These are phyloP conservation scores for Cyphellophora europaea DNA, from an alignment of 2,329 filamentous ascomycete genomes.

Conservation along the genomic window DNA sequence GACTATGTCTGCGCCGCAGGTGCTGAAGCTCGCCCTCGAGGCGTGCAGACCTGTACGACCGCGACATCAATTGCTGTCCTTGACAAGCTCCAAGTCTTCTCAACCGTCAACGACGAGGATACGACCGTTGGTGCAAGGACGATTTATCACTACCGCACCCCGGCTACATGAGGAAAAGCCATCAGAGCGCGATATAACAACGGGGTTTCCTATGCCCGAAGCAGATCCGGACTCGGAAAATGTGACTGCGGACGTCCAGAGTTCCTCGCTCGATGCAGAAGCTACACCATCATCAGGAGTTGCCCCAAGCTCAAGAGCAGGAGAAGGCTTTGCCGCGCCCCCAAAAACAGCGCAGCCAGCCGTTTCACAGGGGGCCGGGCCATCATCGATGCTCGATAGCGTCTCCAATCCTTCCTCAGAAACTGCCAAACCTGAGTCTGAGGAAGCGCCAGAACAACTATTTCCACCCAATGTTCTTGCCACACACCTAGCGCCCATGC, in stretches of 20 bases:
- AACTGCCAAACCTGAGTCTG: neutral
- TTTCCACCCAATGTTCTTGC: slow-evolving; percentile 34
- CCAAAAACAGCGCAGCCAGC: neutral
- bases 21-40: neutral
- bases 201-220: neutral
- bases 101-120: neutral
- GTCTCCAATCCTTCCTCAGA: too few relatives aligned
- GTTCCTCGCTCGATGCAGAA: neutral
- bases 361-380: neutral
- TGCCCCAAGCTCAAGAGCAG: neutral
- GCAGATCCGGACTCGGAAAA: too few relatives aligned
- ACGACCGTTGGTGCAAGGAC: neutral
- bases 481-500: slow-evolving; percentile 75
- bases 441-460: slow-evolving; percentile 2
- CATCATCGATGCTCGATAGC: slow-evolving; percentile 1
- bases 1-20: slow-evolving; percentile 1
- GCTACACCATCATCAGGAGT: neutral
- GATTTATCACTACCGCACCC: neutral
- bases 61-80: neutral
- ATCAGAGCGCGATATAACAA: too few relatives aligned
- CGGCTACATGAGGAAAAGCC: too few relatives aligned
- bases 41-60: slow-evolving; percentile 1
- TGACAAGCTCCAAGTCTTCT: neutral
- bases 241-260: neutral
- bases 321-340: neutral